Evolutionary conservation across 345 rosid species (phyloP), one percentile per base, ranked within the genome.

Genomic region (Populus alba): DNA sequence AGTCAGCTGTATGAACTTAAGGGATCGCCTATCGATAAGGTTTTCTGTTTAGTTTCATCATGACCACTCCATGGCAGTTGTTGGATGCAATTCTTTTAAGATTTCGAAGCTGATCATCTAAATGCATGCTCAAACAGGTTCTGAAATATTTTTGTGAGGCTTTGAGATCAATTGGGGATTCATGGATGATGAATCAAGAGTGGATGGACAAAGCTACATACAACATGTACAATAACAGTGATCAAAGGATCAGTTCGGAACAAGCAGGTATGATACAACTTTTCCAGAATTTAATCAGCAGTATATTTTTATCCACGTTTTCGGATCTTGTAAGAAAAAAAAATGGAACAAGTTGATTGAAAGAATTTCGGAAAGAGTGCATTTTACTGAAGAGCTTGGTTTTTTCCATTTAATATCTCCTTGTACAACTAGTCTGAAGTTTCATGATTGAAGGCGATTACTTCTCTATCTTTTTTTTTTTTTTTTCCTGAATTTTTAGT

Each of bases 161-260:
- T 61, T 79, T 94, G 80, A 90, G 80, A 82, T 83, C 88, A 17
- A 85, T 88, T 74, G 95, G 92, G 81, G 92, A 91, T 83, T 85
- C 92, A 3, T 94, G 92, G 95, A 88, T 82, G 74, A 81, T 70
- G 71, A 59, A 83, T 75, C 83, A 85, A 1, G 89, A 87, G 0
- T 88, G 90, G 90, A 87, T 86, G 70, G 89, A 88, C 75, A 87
- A 83, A 74, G 79, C 76, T 25, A 83, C 89, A 49, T 65, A 49
- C 23, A 76, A 85, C 9, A 81, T 83, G 75, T 82, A 81, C 61
- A 74, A 79, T 38, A 84, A 85, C 35, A 83, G 71, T 2, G 89
- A 91, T 17, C 74, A 79, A 77, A 72, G 73, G 41, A 83, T 74
- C 47, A 83, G 81, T 29, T 86, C 85, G 2, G 94, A 88, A 55